Evolutionary conservation across 257 asterid species (phyloP).

Genomic region (Fraxinus quadrangulata): DNA sequence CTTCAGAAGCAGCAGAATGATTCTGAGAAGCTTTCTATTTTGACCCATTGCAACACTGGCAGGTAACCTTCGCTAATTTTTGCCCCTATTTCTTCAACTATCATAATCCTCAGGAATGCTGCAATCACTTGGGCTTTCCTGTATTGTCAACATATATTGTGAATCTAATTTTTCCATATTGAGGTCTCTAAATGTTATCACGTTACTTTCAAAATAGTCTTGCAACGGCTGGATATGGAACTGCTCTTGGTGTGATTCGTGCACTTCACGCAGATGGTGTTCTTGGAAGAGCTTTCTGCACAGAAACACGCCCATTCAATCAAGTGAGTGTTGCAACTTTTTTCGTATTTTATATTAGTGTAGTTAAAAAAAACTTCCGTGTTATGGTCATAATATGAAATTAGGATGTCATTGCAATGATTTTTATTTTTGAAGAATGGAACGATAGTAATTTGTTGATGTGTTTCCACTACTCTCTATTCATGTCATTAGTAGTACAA

Average conservation of each 20-base stretch:
- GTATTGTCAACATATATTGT: conserved; percentile 14
- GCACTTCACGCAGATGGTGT: conserved; percentile 70
- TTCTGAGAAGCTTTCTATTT: conserved; percentile 54
- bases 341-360: neutral
- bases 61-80: conserved; percentile 47
- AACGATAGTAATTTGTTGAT: neutral
- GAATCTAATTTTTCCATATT: conserved; percentile 13
- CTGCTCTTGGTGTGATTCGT: conserved; percentile 96
- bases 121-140: neutral
- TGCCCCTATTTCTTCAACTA: conserved; percentile 11
- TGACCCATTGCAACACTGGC: conserved; percentile 99
- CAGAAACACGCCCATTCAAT: conserved; percentile 97
- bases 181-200: conserved; percentile 26
- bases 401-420: conserved; percentile 1
- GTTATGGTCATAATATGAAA: conserved; percentile 7
- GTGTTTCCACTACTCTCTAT: conserved; percentile 2
- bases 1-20: conserved; percentile 47
- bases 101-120: neutral
- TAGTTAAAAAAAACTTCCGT: conserved; percentile 9
- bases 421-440: neutral
- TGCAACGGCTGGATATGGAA: conserved; percentile 99
- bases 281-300: conserved; percentile 86
- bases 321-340: conserved; percentile 51
- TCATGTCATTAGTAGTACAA: neutral
- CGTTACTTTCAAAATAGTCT: conserved; percentile 47